A percentile compares a stretch with the other conserved stretches of the same genome.
These are phyloP conservation scores for Spathaspora sp. DNA, from an alignment of 1,139 yeast genomes.

Conservation along the genomic window DNA sequence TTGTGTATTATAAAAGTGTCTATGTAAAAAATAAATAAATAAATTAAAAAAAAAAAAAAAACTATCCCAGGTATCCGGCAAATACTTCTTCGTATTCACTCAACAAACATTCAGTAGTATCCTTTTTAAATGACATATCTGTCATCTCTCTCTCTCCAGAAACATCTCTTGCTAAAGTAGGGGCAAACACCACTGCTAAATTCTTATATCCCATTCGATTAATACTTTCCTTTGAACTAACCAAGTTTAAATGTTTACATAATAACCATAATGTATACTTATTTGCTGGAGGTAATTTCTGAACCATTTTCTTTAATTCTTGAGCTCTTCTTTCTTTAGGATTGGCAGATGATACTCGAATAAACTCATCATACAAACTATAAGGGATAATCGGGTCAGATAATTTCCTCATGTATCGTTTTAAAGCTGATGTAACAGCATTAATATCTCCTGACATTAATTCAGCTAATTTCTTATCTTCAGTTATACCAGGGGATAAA, in stretches of 20 bases:
- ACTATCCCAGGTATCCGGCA: slow-evolving; percentile 4
- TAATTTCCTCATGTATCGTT: slow-evolving; percentile 79
- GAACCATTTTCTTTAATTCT: slow-evolving; percentile 31
- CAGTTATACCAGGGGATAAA: slow-evolving; percentile 25
- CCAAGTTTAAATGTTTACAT: slow-evolving; percentile 62
- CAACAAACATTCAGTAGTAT: slow-evolving; percentile 74
- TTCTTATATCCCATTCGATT: slow-evolving; percentile 83
- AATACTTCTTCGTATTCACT: slow-evolving; percentile 37
- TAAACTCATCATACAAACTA: slow-evolving; percentile 64
- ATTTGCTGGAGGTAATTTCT: slow-evolving; percentile 67
- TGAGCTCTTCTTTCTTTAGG: slow-evolving; percentile 29
- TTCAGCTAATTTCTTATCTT: slow-evolving; percentile 43
- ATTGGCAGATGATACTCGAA: slow-evolving; percentile 35
- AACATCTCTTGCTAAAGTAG: slow-evolving; percentile 81
- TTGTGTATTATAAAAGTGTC: background rate
- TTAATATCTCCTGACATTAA: slow-evolving; percentile 70
- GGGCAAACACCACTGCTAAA: slow-evolving; percentile 92
- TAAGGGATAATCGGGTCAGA: slow-evolving; percentile 85
- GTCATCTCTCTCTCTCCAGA: slow-evolving; percentile 80
- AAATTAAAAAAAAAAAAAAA: background rate
- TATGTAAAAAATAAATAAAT: slow-evolving; percentile 3
- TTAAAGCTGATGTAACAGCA: slow-evolving; percentile 83
- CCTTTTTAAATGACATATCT: slow-evolving; percentile 84
- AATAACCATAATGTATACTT: slow-evolving; percentile 53
- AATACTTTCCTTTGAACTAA: slow-evolving; percentile 44